Evolutionary conservation across 2,329 filamentous ascomycete genomes (phyloP).

Genomic region (Pseudogymnoascus destructans): DNA sequence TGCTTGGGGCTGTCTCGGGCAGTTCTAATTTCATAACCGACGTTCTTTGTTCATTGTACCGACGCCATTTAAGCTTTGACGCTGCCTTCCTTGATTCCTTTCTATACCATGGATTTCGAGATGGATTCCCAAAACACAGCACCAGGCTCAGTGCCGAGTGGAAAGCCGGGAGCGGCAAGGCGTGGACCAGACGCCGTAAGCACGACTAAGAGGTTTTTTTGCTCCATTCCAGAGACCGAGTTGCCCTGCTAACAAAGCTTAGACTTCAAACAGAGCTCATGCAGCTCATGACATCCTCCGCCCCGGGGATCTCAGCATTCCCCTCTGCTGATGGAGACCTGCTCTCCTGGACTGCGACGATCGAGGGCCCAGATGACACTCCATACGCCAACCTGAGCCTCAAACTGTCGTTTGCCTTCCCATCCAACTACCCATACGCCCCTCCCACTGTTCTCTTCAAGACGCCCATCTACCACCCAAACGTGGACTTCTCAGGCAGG

Average conservation of each 20-base stretch:
- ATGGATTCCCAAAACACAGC: slow-evolving; percentile 54
- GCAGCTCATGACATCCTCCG: slow-evolving; percentile 93
- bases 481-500: slow-evolving; percentile 91
- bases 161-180: slow-evolving; percentile 45
- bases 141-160: slow-evolving; percentile 37
- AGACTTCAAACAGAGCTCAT: slow-evolving; percentile 96
- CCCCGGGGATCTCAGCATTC: slow-evolving; percentile 89
- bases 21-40: not conserved
- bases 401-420: slow-evolving; percentile 87
- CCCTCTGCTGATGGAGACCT: slow-evolving; percentile 82
- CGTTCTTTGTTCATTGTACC: slow-evolving; percentile 1
- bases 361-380: slow-evolving; percentile 80
- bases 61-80: not conserved
- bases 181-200: slow-evolving; percentile 55
- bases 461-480: slow-evolving; percentile 98
- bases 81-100: not conserved
- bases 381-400: slow-evolving; percentile 80
- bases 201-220: slow-evolving; percentile 60
- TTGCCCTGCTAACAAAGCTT: slow-evolving; percentile 14
- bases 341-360: slow-evolving; percentile 85
- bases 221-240: not conserved
- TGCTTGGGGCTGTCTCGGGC: not conserved
- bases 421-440: slow-evolving; percentile 82
- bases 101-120: slow-evolving; percentile 29
- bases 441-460: slow-evolving; percentile 90